These are phyloP conservation scores for Vaccinium vitisidaea DNA, from an alignment of 148 eudicot species.

Conservation along the genomic window DNA sequence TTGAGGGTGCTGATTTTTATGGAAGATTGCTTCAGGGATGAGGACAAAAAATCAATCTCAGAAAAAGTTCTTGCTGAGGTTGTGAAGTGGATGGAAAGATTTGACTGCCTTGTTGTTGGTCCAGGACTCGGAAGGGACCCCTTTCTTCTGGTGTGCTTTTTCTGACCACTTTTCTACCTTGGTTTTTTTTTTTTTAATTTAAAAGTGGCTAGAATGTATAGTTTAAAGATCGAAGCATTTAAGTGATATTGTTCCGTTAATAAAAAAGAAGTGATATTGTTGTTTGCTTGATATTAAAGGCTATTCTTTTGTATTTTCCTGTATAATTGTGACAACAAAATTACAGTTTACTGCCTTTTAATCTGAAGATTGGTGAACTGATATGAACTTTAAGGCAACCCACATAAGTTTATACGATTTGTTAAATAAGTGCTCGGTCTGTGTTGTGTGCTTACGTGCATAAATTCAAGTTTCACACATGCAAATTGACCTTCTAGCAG, in stretches of 20 bases:
- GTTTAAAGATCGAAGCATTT: background rate
- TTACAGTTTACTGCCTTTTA: background rate
- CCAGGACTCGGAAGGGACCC: constrained; percentile 99
- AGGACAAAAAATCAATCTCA: constrained; percentile 53
- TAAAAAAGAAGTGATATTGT: background rate
- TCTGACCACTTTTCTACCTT: background rate
- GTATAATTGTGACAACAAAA: background rate
- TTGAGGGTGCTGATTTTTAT: background rate
- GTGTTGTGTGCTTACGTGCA: background rate
- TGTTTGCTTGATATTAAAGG: background rate
- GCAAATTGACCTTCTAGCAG: background rate
- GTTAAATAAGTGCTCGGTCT: background rate
- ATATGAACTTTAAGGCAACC: background rate
- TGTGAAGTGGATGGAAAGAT: constrained; percentile 91
- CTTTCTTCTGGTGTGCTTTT: constrained; percentile 76
- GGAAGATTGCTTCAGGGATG: constrained; percentile 52
- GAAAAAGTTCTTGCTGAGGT: constrained; percentile 68
- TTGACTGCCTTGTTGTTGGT: constrained; percentile 95
- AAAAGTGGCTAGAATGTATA: no score
- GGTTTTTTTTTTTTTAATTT: no score
- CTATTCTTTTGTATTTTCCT: background rate
- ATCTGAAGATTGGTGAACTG: background rate
- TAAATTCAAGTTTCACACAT: background rate
- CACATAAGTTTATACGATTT: background rate
- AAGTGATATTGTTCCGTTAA: background rate